Evolutionary conservation across 345 rosid genomes (phyloP), one percentile per base, ranked within the genome.

Genomic region (Laguncularia racemosa): DNA sequence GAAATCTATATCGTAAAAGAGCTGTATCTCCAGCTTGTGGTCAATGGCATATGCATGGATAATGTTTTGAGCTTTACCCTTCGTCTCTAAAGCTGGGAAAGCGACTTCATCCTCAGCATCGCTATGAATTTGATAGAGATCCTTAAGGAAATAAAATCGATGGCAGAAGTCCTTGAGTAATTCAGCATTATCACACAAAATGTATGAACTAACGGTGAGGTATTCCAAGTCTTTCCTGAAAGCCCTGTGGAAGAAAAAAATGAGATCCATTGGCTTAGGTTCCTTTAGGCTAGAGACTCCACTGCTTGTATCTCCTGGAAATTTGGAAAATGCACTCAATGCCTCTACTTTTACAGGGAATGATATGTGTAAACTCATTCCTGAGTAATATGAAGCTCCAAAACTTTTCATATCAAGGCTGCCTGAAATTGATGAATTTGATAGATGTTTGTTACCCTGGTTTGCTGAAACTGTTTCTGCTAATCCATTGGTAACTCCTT

Each of bases 181-280:
- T 6, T 63, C 54, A 33, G 48, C 64, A 62, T 91, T 79, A 26
- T 73, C 63, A 58, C 75, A 76, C 62, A 91, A 66, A 58, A 66
- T 74, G 59, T 78, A 60, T 47, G 96, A 81, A 58, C 76, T 72
- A 48, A 52, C 58, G 53, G 88, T 87, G 52, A 91, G 88, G 62
- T 80, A 72, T 55, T 81, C 87, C 63, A 88, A 56, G 61, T 86
- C 95, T 60, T 78, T 83, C 76, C 78, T 86, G 62, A 86, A 65
- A 20, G 92, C 96, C 87, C 80, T 88, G 60, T 91, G 95, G 81
- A 81, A 81, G 74, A 79, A 81, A 75, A 84, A 86, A 46, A 88
- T 77, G 53, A 88, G 65, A 55, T 88, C 91, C 52, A 89, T 60
- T 17, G 98, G 96, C 50, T 70, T 66, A 26, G 81, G 78, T 21